Base-by-base conservation (phyloP, 768 basidiomycete species). In the Naganishia randhawae region DNA sequence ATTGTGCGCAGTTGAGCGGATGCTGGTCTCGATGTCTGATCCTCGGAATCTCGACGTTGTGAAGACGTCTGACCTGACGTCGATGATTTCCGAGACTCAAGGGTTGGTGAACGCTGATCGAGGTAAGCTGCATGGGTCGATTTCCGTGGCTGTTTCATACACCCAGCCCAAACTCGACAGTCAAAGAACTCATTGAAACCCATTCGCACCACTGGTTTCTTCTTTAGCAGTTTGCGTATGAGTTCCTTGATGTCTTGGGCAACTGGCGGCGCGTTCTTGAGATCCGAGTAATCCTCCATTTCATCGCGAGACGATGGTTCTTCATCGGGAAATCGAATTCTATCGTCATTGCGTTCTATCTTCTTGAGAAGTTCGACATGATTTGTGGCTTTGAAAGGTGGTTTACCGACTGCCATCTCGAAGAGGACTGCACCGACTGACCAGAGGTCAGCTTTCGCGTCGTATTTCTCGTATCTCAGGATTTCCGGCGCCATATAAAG, bases 401-500 rank as follows among this genome's bases (percentile, higher is more conserved):
- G 90, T 73, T 87, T 88, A 2, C 94, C 96, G 35, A 92, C 90
- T 19, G 87, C 84, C 89, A 96, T 97, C 80, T 99, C 96, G 81
- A 88, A 99, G 1, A 98, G 82, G 27, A 99, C 94, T 0, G 96
- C 92, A 6, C 96, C 96, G 53, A 98, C 93, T 33, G 92, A 94
- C 96, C 96, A 99, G 1, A 99, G 84, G 77, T 99, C 96, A 13
- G 91, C 96, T 78, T 92, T 95, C 22, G 94, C 94, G 78, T 96
- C 93, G 80, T 99, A 98, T 77, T 94, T 94, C 81, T 98, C 89
- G 78, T 96, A 96, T 17, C 91, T 87, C 13, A 99, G 82, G 74
- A 99, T 98, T 81, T 99, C 96, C 0, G 96, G 96, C 0, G 96
- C 96, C 96, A 98, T 99, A 81, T 99, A 99, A 33, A 99, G 81